Conservation (phyloP, 2,329 filamentous ascomycete genomes). For the Ophiostoma populinum region DNA sequence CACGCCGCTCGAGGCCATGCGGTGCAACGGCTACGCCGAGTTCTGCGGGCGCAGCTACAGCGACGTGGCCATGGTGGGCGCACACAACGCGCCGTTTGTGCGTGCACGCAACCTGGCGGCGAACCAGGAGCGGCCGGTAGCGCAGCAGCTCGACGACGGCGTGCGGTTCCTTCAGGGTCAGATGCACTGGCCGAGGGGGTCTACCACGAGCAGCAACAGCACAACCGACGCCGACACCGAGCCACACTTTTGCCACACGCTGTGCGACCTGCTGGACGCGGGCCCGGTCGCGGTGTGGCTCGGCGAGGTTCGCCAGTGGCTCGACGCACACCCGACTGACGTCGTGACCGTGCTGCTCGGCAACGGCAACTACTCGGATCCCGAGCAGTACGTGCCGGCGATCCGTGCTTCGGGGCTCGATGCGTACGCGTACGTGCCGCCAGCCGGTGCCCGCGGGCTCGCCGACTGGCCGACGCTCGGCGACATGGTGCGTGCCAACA, state of each 20-base stretch:
- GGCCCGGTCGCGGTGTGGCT: slow-evolving; percentile 66
- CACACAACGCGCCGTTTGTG: slow-evolving; percentile 71
- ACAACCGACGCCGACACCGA: slow-evolving; percentile 21
- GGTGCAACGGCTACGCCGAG: slow-evolving; percentile 65
- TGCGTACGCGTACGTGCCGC: slow-evolving; percentile 56
- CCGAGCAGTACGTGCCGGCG: slow-evolving; percentile 45
- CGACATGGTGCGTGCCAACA: slow-evolving; percentile 54
- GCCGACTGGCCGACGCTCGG: slow-evolving; percentile 72
- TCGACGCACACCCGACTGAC: slow-evolving; percentile 62
- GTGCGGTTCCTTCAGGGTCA: slow-evolving; percentile 46
- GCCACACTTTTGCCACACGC: slow-evolving; percentile 70
- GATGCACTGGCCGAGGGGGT: slow-evolving; percentile 34
- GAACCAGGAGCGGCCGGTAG: slow-evolving; percentile 55
- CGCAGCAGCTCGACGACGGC: slow-evolving; percentile 61
- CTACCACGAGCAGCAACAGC: neutral
- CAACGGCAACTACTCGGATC: slow-evolving; percentile 58
- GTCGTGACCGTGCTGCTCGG: slow-evolving; percentile 75
- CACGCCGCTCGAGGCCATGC: slow-evolving; percentile 14
- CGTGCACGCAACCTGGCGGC: slow-evolving; percentile 51
- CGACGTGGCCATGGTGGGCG: slow-evolving; percentile 63
- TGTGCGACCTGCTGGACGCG: slow-evolving; percentile 64
- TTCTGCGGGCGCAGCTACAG: slow-evolving; percentile 62
- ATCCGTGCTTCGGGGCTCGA: slow-evolving; percentile 57
- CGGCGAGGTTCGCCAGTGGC: slow-evolving; percentile 51
- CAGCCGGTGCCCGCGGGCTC: slow-evolving; percentile 37